These are phyloP conservation scores for Venturia oleaginea DNA, from an alignment of 2,329 filamentous ascomycete species.

Conservation along the genomic window DNA sequence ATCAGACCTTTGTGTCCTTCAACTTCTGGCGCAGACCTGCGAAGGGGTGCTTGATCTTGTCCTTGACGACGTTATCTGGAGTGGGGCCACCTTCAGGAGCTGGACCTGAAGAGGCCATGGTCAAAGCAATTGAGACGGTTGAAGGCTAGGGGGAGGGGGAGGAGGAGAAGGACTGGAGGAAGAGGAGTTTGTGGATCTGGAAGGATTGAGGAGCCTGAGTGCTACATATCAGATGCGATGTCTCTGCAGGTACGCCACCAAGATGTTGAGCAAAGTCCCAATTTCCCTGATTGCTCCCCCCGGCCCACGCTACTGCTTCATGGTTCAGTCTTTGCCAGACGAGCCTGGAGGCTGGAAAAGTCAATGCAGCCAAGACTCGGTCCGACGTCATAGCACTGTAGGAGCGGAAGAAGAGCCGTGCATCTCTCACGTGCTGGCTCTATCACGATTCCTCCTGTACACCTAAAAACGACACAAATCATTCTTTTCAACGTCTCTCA, in stretches of 20 bases:
- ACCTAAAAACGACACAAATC: no score
- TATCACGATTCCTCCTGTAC: no score
- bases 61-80: slow-evolving; percentile 17
- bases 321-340: no score
- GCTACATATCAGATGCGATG: neutral
- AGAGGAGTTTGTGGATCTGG: neutral
- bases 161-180: neutral
- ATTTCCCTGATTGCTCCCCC: no score
- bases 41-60: slow-evolving; percentile 31
- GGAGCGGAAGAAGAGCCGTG: no score
- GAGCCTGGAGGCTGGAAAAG: neutral
- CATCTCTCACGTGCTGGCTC: no score
- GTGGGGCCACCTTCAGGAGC: neutral
- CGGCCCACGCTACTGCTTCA: no score
- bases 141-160: neutral
- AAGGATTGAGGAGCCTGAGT: neutral
- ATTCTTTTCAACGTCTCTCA: no score
- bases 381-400: neutral
- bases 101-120: slow-evolving; percentile 1
- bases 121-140: neutral
- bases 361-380: neutral
- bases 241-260: neutral
- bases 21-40: slow-evolving; percentile 35
- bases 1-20: slow-evolving; percentile 29
- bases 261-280: neutral